Percentiles rank a stretch among this genome's conserved stretches.
These are phyloP conservation scores for Salix caprea DNA, from an alignment of 345 rosid species.

Conservation along the genomic window DNA sequence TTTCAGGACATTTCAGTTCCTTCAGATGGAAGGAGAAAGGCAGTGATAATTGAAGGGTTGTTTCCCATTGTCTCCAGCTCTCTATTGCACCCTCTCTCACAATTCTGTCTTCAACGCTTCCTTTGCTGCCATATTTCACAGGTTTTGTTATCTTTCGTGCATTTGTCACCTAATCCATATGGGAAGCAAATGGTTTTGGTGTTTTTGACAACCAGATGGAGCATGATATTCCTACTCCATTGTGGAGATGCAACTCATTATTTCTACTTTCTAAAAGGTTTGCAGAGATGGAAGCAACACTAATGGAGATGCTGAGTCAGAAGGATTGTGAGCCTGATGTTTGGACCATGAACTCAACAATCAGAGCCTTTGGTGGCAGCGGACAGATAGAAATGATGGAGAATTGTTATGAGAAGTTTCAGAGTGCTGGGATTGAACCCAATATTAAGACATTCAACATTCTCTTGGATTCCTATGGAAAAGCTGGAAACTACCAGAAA, in stretches of 20 bases:
- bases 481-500: constrained; percentile 65
- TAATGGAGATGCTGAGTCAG: constrained; percentile 70
- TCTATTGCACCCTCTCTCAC: background rate
- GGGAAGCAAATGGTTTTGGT: background rate
- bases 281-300: constrained; percentile 80
- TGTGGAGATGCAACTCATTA: constrained; percentile 16
- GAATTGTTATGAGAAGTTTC: constrained; percentile 89
- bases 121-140: background rate
- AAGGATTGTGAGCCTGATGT: constrained; percentile 70
- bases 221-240: constrained; percentile 11
- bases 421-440: constrained; percentile 82
- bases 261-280: constrained; percentile 50
- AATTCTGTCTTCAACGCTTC: background rate
- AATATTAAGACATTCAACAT: constrained; percentile 82
- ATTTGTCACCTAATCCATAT: background rate
- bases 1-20: background rate
- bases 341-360: constrained; percentile 92
- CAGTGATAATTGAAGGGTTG: background rate
- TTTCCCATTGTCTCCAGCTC: background rate
- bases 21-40: background rate
- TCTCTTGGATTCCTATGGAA: constrained; percentile 81
- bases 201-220: constrained; percentile 24
- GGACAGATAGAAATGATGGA: constrained; percentile 87
- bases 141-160: background rate
- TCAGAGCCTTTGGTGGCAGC: constrained; percentile 79